Evolutionary conservation across 768 basidiomycete genomes (phyloP).

Genomic region (Hypsizygus marmoreus): DNA sequence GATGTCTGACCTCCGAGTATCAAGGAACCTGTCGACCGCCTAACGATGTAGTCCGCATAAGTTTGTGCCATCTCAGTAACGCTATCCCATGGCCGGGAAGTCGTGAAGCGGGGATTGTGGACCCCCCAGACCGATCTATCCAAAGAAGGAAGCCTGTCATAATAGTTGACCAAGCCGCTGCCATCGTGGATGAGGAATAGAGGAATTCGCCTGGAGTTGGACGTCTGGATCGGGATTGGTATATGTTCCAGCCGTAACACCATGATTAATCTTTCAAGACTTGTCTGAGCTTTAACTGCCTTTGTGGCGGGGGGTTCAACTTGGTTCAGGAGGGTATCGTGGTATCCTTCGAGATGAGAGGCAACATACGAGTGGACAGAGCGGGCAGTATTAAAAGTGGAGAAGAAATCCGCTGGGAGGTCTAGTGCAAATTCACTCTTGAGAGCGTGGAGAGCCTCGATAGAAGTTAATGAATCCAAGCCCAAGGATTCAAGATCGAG

Average conservation of each 20-base stretch:
- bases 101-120: conserved; percentile 52
- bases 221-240: conserved; percentile 40
- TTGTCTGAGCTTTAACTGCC: background rate
- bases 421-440: conserved; percentile 39
- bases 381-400: conserved; percentile 37
- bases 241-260: conserved; percentile 26
- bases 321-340: background rate
- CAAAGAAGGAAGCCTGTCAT: conserved; percentile 46
- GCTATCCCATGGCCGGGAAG: conserved; percentile 46
- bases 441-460: conserved; percentile 58
- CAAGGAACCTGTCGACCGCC: conserved; percentile 37
- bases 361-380: conserved; percentile 36
- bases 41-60: conserved; percentile 47
- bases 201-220: conserved; percentile 30
- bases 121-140: conserved; percentile 63
- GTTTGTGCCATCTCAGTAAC: conserved; percentile 52
- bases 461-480: conserved; percentile 64
- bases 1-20: conserved; percentile 57
- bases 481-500: conserved; percentile 52
- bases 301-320: background rate
- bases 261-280: conserved; percentile 13
- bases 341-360: background rate
- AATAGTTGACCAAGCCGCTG: conserved; percentile 59
- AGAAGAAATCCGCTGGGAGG: conserved; percentile 48
- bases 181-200: conserved; percentile 77